A percentile compares a stretch with the other conserved stretches of the same genome.
Conservation (phyloP, 495 filamentous ascomycete species). For the Clavariopsis aquatica region DNA sequence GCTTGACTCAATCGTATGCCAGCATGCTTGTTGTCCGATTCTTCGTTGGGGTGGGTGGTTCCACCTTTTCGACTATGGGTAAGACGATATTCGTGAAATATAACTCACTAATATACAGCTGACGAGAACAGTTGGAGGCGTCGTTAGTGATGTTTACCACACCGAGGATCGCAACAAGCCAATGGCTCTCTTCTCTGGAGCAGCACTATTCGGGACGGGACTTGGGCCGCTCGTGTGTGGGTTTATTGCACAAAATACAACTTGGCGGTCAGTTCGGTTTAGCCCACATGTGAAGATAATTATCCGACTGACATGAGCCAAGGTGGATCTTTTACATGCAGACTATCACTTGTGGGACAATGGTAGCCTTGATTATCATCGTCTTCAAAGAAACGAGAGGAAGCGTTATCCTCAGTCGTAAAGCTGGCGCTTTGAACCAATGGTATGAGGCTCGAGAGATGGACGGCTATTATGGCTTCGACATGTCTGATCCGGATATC, state of each 20-base stretch:
- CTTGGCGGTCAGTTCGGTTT: conserved; percentile 55
- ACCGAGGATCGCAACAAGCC: conserved; percentile 78
- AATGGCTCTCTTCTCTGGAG: conserved; percentile 82
- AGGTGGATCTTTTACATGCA: conserved; percentile 90
- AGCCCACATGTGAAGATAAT: neutral
- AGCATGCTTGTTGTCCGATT: conserved; percentile 80
- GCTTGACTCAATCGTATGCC: conserved; percentile 66
- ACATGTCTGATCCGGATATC: conserved; percentile 20
- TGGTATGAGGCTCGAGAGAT: conserved; percentile 77
- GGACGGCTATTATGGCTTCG: conserved; percentile 65
- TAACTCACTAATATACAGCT: neutral
- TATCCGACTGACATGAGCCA: neutral
- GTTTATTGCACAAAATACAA: conserved; percentile 64
- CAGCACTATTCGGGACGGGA: conserved; percentile 78
- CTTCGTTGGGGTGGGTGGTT: conserved; percentile 71
- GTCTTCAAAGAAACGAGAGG: conserved; percentile 83
- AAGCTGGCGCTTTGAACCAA: conserved; percentile 69
- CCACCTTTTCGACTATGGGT: conserved; percentile 81
- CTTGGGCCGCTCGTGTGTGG: conserved; percentile 73
- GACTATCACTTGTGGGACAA: conserved; percentile 64
- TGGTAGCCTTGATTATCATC: conserved; percentile 58
- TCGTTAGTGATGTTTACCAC: conserved; percentile 86
- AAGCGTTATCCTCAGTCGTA: conserved; percentile 75
- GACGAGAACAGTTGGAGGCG: conserved; percentile 66
- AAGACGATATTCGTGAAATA: neutral